phyloP scores from a whole-genome alignment of 2,329 filamentous ascomycete species.

The Tolypocladium cylindrosporum region DNA sequence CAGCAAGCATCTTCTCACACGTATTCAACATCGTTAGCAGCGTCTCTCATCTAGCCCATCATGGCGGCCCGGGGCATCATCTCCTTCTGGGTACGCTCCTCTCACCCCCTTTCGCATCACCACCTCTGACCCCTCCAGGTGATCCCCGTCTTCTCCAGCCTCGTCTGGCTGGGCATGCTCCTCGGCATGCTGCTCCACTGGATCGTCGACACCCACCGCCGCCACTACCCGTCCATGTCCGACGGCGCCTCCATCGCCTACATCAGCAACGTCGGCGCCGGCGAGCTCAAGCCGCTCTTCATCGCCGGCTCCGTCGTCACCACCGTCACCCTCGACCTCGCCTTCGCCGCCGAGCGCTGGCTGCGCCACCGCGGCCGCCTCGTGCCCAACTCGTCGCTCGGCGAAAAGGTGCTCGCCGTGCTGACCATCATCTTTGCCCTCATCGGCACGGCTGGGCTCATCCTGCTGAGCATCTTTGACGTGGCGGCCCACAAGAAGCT shows the following conservation, averaged over 20 bases:
- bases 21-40: neutral
- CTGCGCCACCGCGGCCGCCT: constrained; percentile 74
- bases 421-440: constrained; percentile 60
- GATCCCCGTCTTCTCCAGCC: constrained; percentile 58
- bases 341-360: constrained; percentile 75
- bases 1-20: neutral
- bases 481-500: constrained; percentile 45
- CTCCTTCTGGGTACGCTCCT: constrained; percentile 28
- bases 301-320: constrained; percentile 62
- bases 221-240: constrained; percentile 52
- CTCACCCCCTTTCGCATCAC: neutral
- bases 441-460: constrained; percentile 68
- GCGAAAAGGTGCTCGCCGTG: constrained; percentile 52
- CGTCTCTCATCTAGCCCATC: neutral
- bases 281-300: constrained; percentile 64
- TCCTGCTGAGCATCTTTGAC: constrained; percentile 83
- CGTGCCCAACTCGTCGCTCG: constrained; percentile 55
- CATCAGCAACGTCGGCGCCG: constrained; percentile 58
- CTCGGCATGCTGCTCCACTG: constrained; percentile 63
- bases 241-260: constrained; percentile 53
- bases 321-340: constrained; percentile 69
- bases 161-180: constrained; percentile 57
- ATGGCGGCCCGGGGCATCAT: constrained; percentile 22
- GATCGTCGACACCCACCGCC: constrained; percentile 44
- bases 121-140: constrained; percentile 24